phyloP scores from a whole-genome alignment of 306 rosid species.

The Styphnolobium japonicum region DNA sequence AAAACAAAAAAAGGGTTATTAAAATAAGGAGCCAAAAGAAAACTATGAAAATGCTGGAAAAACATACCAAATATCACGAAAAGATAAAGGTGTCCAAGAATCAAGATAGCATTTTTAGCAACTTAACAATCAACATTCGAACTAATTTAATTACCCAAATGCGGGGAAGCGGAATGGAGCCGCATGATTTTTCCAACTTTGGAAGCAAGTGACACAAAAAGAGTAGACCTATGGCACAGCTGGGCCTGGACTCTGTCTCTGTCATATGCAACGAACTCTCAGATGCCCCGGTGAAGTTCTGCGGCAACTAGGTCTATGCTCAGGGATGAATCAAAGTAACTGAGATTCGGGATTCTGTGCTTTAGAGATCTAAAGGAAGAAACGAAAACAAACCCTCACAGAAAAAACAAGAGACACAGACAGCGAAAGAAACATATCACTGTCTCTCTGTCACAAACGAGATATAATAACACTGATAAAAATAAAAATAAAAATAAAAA shows the following conservation, averaged over 20 bases:
- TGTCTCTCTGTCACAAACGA: neutral
- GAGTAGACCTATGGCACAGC: neutral
- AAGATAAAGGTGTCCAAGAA: neutral
- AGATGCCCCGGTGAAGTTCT: neutral
- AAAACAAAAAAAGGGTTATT: neutral
- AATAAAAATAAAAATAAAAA: no score
- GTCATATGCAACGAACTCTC: neutral
- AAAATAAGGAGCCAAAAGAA: neutral
- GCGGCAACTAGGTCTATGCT: neutral
- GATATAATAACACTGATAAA: no score
- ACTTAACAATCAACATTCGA: neutral
- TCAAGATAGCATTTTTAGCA: constrained; percentile 28
- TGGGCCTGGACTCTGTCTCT: neutral
- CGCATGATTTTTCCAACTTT: constrained; percentile 10
- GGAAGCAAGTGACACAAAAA: constrained; percentile 3
- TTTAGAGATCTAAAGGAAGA: constrained; percentile 33
- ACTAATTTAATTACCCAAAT: constrained; percentile 25
- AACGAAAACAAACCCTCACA: neutral
- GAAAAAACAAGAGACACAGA: neutral
- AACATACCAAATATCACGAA: constrained; percentile 1
- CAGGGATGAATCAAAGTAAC: neutral
- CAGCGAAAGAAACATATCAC: neutral
- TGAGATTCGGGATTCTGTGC: constrained; percentile 19
- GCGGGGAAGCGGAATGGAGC: constrained; percentile 22
- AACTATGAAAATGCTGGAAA: neutral